Conservation (phyloP, 352 stramenopile genomes). For the Globisporangium parvum region DNA sequence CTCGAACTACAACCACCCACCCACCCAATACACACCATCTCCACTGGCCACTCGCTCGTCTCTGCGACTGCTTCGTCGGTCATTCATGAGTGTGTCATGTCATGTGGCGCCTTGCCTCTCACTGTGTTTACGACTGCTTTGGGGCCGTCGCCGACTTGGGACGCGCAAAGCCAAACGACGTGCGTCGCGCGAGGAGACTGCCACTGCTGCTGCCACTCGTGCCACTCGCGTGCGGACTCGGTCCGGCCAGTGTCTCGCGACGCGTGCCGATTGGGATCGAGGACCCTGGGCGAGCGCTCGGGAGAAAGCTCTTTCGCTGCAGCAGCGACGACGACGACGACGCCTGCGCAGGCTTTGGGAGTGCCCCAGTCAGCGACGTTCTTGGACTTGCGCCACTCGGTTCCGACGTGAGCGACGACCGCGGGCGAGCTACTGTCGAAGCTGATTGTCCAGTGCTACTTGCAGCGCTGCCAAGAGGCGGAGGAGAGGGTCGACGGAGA, state of each 20-base stretch:
- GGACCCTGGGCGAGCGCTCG: slow-evolving; percentile 11
- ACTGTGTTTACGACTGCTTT: slow-evolving; percentile 15
- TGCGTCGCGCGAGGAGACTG: slow-evolving; percentile 14
- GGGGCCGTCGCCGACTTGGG: slow-evolving; percentile 11
- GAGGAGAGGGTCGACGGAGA: slow-evolving; percentile 7
- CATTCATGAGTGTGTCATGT: background rate
- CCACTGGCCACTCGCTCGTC: too few relatives aligned
- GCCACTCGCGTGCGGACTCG: slow-evolving; percentile 8
- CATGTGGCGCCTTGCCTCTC: background rate
- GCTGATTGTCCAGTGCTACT: background rate
- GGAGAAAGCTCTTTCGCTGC: slow-evolving; percentile 22
- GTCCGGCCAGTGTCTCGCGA: slow-evolving; percentile 14
- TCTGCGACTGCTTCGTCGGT: background rate
- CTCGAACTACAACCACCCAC: too few relatives aligned
- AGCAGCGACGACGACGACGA: slow-evolving; percentile 9
- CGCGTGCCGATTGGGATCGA: background rate
- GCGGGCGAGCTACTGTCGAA: background rate
- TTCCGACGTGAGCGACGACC: slow-evolving; percentile 7
- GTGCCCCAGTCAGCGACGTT: slow-evolving; percentile 3
- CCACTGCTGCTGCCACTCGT: background rate
- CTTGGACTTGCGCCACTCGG: background rate
- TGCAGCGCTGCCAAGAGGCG: background rate
- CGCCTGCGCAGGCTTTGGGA: slow-evolving; percentile 2
- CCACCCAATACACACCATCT: too few relatives aligned
- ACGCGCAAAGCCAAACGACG: slow-evolving; percentile 30